These are phyloP conservation scores for Suillus weaverae DNA, from an alignment of 768 basidiomycete species.

Conservation along the genomic window DNA sequence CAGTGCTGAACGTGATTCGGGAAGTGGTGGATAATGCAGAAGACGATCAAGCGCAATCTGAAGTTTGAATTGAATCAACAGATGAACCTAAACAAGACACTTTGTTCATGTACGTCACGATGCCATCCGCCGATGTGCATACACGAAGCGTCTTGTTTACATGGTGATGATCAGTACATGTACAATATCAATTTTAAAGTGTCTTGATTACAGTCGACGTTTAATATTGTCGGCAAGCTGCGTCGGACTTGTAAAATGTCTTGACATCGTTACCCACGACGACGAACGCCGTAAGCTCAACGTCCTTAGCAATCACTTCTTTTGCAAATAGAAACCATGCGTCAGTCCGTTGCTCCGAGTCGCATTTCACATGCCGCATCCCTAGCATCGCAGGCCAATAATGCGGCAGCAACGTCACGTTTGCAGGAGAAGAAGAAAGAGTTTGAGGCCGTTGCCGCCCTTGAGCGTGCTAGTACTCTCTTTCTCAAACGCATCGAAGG, in stretches of 20 bases:
- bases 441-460: slow-evolving; percentile 69
- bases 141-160: too few relatives aligned
- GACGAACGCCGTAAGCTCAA: not conserved
- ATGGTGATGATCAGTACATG: too few relatives aligned
- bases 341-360: slow-evolving; percentile 53
- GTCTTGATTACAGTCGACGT: too few relatives aligned
- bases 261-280: not conserved
- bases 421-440: slow-evolving; percentile 81
- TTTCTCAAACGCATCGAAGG: slow-evolving; percentile 69
- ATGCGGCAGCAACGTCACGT: slow-evolving; percentile 49
- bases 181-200: too few relatives aligned
- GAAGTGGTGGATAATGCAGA: not conserved
- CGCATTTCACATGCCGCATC: slow-evolving; percentile 50
- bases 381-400: slow-evolving; percentile 27
- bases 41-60: not conserved
- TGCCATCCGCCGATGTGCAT: not conserved
- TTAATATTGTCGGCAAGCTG: not conserved
- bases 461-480: slow-evolving; percentile 47
- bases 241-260: not conserved
- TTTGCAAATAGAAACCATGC: slow-evolving; percentile 24
- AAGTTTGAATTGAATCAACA: not conserved
- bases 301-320: not conserved
- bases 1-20: not conserved
- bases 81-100: not conserved
- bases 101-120: not conserved